phyloP scores from a whole-genome alignment of 768 basidiomycete genomes.

The Tulasnella sp. region DNA sequence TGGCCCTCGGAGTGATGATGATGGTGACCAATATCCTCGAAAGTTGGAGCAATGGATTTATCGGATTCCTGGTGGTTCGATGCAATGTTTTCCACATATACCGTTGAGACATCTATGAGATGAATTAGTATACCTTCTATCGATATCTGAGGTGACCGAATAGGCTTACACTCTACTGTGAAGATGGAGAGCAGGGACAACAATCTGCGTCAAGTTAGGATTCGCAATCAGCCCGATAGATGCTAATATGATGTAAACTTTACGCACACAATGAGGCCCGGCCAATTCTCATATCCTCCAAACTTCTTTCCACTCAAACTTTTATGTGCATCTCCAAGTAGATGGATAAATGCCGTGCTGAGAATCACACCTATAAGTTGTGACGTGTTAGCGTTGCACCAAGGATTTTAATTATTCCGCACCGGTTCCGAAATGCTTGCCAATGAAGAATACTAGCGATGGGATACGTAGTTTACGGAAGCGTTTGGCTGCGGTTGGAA shows the following conservation, averaged over 20 bases:
- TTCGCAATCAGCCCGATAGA: background rate
- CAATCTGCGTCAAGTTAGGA: slow-evolving; percentile 31
- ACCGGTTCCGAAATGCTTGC: slow-evolving; percentile 79
- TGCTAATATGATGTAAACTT: background rate
- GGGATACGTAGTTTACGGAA: slow-evolving; percentile 46
- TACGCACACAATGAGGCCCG: slow-evolving; percentile 62
- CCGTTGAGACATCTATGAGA: slow-evolving; percentile 51
- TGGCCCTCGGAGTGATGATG: background rate
- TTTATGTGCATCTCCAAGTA: slow-evolving; percentile 64
- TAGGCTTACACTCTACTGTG: slow-evolving; percentile 57
- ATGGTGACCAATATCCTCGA: background rate
- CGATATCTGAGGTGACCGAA: background rate
- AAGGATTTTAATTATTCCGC: no score
- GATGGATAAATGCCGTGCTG: slow-evolving; percentile 70
- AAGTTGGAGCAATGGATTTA: background rate
- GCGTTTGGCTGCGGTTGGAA: slow-evolving; percentile 51
- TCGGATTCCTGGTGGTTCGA: slow-evolving; percentile 20
- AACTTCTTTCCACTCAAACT: slow-evolving; percentile 36
- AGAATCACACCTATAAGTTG: slow-evolving; percentile 50
- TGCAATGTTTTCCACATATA: slow-evolving; percentile 56
- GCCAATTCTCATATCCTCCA: slow-evolving; percentile 39
- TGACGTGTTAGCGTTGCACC: background rate
- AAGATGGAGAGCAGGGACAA: slow-evolving; percentile 58
- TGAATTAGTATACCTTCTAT: no score
- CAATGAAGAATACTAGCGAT: slow-evolving; percentile 61